These are phyloP conservation scores for Prunus padus DNA, from an alignment of 306 rosid species.

Conservation along the genomic window DNA sequence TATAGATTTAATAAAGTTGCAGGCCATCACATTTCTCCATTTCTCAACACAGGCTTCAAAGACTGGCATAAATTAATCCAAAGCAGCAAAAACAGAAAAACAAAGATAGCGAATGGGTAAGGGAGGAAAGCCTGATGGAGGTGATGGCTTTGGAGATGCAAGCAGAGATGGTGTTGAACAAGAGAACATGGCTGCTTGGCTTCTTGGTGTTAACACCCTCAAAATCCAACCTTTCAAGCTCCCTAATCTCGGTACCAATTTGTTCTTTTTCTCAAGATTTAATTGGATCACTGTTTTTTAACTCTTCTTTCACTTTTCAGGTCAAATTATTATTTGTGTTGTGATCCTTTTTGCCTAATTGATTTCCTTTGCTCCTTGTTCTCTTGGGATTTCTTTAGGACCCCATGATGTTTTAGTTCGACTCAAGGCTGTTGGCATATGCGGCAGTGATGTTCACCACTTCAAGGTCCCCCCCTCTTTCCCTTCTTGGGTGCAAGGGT, in stretches of 20 bases:
- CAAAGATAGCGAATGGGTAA: not conserved
- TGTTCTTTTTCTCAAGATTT: not conserved
- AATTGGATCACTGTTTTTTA: not conserved
- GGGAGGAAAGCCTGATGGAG: not conserved
- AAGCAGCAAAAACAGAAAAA: not conserved
- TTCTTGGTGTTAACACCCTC: constrained; percentile 47
- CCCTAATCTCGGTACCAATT: constrained; percentile 47
- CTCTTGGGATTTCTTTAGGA: constrained; percentile 20
- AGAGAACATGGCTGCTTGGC: constrained; percentile 79
- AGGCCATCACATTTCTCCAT: no score
- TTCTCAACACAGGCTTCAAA: no score
- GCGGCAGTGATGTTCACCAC: constrained; percentile 47
- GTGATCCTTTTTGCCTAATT: not conserved
- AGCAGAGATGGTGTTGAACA: constrained; percentile 18
- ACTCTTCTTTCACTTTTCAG: not conserved
- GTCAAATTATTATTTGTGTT: not conserved
- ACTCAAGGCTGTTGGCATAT: constrained; percentile 42
- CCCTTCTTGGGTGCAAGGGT: no score
- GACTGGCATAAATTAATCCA: no score
- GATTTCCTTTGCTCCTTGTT: not conserved
- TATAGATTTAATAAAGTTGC: no score
- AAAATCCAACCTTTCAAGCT: constrained; percentile 67
- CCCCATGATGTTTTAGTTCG: constrained; percentile 40
- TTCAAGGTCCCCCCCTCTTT: constrained; percentile 25
- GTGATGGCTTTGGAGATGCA: not conserved